These are phyloP conservation scores for Wickerhamiella cacticola DNA, from an alignment of 805 yeast genomes.

Conservation along the genomic window DNA sequence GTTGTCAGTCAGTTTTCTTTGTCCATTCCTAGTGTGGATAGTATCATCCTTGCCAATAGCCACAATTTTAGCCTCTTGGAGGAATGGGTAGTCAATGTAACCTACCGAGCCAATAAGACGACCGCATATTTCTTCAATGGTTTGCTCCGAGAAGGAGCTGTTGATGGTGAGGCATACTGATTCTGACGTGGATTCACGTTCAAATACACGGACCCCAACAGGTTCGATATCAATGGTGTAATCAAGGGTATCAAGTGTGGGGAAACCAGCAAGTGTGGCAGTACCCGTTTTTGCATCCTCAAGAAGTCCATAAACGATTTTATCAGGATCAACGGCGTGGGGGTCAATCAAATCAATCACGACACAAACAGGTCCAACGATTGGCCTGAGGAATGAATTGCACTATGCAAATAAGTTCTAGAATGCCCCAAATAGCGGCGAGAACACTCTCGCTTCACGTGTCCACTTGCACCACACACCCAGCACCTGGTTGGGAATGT, in stretches of 20 bases:
- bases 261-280: constrained; percentile 80
- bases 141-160: constrained; percentile 31
- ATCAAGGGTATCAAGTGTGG: constrained; percentile 62
- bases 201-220: constrained; percentile 65
- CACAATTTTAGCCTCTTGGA: constrained; percentile 65
- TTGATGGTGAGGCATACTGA: constrained; percentile 59
- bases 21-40: neutral
- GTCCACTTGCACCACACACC: no score
- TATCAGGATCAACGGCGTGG: constrained; percentile 36
- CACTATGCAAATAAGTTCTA: no score
- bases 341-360: no score
- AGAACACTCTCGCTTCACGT: no score
- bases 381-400: no score
- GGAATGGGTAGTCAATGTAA: constrained; percentile 82
- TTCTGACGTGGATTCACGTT: constrained; percentile 71
- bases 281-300: constrained; percentile 58
- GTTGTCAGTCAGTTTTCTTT: constrained; percentile 31
- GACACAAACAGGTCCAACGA: no score
- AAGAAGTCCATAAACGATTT: constrained; percentile 40
- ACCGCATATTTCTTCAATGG: constrained; percentile 53
- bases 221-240: constrained; percentile 41
- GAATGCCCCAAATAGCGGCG: no score
- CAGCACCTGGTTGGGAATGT: no score
- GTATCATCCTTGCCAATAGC: constrained; percentile 43
- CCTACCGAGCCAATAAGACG: constrained; percentile 50